Evolutionary conservation across 805 yeast species (phyloP).

Genomic region (Wickerhamiella sergipiensis): DNA sequence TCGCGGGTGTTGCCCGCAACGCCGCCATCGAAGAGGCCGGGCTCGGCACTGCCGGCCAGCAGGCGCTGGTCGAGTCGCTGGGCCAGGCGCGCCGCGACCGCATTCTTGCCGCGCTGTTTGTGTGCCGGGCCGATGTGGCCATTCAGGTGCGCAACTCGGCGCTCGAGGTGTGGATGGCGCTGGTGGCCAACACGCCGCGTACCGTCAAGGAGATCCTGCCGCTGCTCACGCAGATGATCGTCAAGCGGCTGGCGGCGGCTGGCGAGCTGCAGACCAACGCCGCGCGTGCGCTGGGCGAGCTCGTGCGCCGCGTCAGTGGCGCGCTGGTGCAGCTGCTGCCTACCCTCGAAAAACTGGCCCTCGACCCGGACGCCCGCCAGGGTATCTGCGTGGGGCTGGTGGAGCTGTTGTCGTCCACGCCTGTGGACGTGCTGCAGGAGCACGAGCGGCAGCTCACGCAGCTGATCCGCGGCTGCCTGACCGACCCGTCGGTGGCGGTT

Average conservation of each 20-base stretch:
- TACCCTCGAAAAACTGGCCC: conserved; percentile 52
- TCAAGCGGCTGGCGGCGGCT: conserved; percentile 68
- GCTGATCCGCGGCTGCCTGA: conserved; percentile 65
- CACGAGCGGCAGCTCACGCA: conserved; percentile 57
- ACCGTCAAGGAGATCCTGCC: conserved; percentile 88
- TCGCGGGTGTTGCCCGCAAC: conserved; percentile 53
- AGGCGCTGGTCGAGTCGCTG: conserved; percentile 46
- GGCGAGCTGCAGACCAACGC: conserved; percentile 76
- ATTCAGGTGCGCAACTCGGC: conserved; percentile 81
- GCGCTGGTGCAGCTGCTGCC: conserved; percentile 79
- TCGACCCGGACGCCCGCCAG: conserved; percentile 76
- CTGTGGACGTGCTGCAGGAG: conserved; percentile 40
- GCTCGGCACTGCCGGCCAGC: conserved; percentile 31
- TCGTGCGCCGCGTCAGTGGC: conserved; percentile 80
- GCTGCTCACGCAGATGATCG: conserved; percentile 63
- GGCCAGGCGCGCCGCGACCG: conserved; percentile 85
- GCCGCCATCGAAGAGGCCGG: conserved; percentile 22
- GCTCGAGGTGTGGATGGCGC: conserved; percentile 90
- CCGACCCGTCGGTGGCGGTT: conserved; percentile 59
- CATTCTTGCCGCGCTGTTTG: conserved; percentile 70
- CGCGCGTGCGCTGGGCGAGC: conserved; percentile 85
- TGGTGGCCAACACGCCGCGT: conserved; percentile 91
- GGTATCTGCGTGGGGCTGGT: conserved; percentile 92
- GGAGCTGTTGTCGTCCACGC: conserved; percentile 64
- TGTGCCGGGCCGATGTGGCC: conserved; percentile 86